Base-by-base conservation (phyloP, 2,329 filamentous ascomycete species). In the Magnaporthiopsis rhizophila region DNA sequence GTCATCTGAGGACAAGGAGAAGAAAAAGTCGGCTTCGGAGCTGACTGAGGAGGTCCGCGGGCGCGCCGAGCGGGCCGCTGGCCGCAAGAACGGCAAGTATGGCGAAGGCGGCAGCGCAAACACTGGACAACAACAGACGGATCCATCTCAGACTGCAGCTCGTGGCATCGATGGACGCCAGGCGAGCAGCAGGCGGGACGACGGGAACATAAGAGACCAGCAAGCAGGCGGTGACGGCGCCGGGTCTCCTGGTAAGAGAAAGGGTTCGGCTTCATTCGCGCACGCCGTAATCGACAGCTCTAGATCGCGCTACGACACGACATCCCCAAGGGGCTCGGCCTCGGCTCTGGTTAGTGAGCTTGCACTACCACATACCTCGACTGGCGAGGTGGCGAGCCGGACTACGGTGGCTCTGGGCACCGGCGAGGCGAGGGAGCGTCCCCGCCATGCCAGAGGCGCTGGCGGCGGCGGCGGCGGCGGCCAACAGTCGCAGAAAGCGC, bases 1-100 rank as follows among this genome's bases (percentile, higher is more conserved):
- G 1, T 87, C 85, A 0, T 84, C 86, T 30, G 86, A 88, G 67
- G 85, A 87, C 50, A 81, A 79, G 67, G 85, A 86, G 58, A 84
- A 81, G 68, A 86, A 85, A 73, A 86, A 83, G 70, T 79, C 84
- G 0, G 85, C 85, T 0, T 77, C 81, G 1, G 83, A 85, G 65
- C 75, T 87, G 32, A 80, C 81, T 0, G 81, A 82, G 8, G 80
- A 83, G 64, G 79, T 85, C 50, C 82, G 80, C 57, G 83, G 81
- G 32, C 79, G 83, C 63, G 76, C 78, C 18, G 70, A 57, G 30
- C 45, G 50, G 8, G 24, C 61, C 3, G 61, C 28, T 4, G 45
- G 36, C 6, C 60, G 45, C 21, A 21, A 36, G 5, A 18, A 60
- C 24, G 32, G 34, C n/a, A 61, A 34, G n/a, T 34, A 61, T 28